Evolutionary conservation across 2,329 filamentous ascomycete genomes (phyloP).

Genomic region (Phyllosticta paracitricarpa): DNA sequence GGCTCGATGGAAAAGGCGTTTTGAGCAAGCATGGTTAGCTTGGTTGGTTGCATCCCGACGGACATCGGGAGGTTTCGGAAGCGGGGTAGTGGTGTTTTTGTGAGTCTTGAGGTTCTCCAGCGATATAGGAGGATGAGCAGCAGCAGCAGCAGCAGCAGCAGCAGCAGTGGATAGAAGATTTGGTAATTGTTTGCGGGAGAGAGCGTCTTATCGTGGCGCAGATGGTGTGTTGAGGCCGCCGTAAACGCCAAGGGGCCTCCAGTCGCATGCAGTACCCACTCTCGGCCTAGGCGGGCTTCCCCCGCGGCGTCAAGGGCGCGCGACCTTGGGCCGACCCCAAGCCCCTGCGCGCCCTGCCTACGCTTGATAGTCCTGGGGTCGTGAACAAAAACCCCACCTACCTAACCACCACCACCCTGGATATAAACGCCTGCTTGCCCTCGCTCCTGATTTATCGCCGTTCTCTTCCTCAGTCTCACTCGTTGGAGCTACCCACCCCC

Average conservation of each 20-base stretch:
- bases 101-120: not conserved
- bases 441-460: not conserved
- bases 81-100: not conserved
- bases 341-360: not conserved
- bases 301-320: conserved; percentile 10
- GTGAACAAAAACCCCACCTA: not conserved
- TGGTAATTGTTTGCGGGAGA: conserved; percentile 7
- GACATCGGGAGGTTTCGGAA: not conserved
- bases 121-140: not conserved
- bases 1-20: not conserved
- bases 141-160: not conserved
- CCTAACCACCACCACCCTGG: not conserved
- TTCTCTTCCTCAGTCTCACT: not conserved
- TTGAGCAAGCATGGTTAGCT: not conserved
- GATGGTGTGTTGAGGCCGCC: not conserved
- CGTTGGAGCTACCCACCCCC: not conserved
- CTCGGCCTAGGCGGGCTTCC: not conserved
- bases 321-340: not conserved
- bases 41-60: conserved; percentile 6
- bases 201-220: not conserved
- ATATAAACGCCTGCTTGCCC: not conserved
- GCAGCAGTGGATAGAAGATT: not conserved
- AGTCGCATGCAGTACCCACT: not conserved
- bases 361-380: not conserved
- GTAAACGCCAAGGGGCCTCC: not conserved